Base-by-base conservation (phyloP, 2,329 filamentous ascomycete species). In the Fusarium beomiforme region DNA sequence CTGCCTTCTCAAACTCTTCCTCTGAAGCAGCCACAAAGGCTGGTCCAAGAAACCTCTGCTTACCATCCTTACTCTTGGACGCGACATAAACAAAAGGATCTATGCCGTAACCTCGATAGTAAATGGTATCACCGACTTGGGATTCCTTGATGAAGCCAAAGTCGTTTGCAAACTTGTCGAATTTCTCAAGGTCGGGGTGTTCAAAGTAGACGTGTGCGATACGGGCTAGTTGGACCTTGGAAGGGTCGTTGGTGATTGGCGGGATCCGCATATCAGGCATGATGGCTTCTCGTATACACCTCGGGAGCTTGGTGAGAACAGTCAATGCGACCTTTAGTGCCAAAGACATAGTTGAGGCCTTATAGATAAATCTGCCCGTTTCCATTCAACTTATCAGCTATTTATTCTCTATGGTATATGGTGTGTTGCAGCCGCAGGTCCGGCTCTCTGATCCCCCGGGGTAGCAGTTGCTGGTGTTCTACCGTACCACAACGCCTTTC, bases 221-320 rank as follows among this genome's bases (percentile, higher is more conserved):
- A 6, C 51, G 51, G 51, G 26, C 29, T 1, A 54, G 16, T 14
- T 54, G 51, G 2, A 54, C 24, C 51, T 54, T 54, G 36, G 51
- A 33, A 1, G 14, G 16, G 24, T 44, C n/a, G 5, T 54, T 54
- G 12, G 6, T 31, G n/a, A 54, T 54, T 23, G 51, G 31, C 8
- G 51, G 51, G 16, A 54, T 54, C 1, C 26, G 51, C 51, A 54
- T 54, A 11, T 43, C 51, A 8, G 51, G 36, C 51, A 54, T 54
- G 6, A 54, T 44, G 26, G 36, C 51, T 44, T 54, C 51, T 23
- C 51, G 36, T 29, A 54, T 4, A 5, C 26, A 54, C 51, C 51
- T 43, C 8, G 51, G 51, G 24, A 54, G 26, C 31, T 44, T 54
- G 8, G 36, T 23, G 1, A 54, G 36, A 16, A 54, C n/a, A 14